A percentile compares a stretch with the other conserved stretches of the same genome.
phyloP scores from a whole-genome alignment of 805 yeast genomes.

The Cyberlindnera galapagoensis region DNA sequence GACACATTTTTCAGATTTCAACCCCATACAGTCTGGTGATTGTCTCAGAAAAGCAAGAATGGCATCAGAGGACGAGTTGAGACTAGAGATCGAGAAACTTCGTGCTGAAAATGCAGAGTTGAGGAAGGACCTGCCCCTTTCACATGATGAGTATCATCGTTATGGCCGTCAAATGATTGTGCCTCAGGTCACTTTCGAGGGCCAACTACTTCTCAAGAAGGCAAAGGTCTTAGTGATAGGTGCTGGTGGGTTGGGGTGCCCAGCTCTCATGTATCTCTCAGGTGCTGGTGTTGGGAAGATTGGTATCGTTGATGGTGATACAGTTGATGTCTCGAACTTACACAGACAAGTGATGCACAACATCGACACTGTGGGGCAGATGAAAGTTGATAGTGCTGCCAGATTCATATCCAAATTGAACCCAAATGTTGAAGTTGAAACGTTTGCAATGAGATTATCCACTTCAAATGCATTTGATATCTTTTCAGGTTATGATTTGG shows the following conservation, averaged over 20 bases:
- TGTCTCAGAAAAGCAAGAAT: background rate
- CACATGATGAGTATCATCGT: constrained; percentile 65
- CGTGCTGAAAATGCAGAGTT: constrained; percentile 13
- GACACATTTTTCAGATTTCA: too few species aligned
- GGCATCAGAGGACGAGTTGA: background rate
- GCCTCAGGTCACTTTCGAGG: constrained; percentile 48
- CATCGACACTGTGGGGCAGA: constrained; percentile 55
- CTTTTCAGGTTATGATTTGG: constrained; percentile 59
- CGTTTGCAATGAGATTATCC: constrained; percentile 46
- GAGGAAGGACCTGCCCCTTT: constrained; percentile 8
- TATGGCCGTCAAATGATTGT: constrained; percentile 97
- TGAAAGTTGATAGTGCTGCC: constrained; percentile 78
- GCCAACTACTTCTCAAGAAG: constrained; percentile 54
- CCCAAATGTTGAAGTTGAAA: constrained; percentile 53
- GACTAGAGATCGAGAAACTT: constrained; percentile 9
- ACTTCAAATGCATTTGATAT: constrained; percentile 57
- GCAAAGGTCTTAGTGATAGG: constrained; percentile 75
- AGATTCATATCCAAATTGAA: constrained; percentile 47
- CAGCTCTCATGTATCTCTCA: constrained; percentile 75
- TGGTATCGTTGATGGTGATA: constrained; percentile 85
- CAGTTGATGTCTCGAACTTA: constrained; percentile 76
- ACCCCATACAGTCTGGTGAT: too few species aligned
- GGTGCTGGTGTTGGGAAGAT: constrained; percentile 85
- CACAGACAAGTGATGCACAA: constrained; percentile 87
- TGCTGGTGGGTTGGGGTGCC: constrained; percentile 96